Evolutionary conservation across 2,329 filamentous ascomycete species (phyloP).

Genomic region (Anthostomella pinea): DNA sequence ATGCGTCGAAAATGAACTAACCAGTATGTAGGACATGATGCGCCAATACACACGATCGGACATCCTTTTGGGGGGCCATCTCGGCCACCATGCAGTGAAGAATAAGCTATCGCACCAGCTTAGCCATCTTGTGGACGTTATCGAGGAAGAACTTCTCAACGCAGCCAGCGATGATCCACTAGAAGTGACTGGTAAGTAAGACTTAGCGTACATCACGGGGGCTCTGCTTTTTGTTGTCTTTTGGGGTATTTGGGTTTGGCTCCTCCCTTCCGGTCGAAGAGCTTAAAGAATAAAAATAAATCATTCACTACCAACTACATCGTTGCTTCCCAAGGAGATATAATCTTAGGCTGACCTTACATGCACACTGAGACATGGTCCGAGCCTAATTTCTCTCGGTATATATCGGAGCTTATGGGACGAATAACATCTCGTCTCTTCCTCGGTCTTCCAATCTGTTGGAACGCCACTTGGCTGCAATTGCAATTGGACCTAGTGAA

Average conservation of each 20-base stretch:
- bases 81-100: conserved; percentile 6
- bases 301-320: too few relatives aligned
- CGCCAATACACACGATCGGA: conserved; percentile 1
- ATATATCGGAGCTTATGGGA: conserved; percentile 3
- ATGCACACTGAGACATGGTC: conserved; percentile 1
- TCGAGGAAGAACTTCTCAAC: conserved; percentile 4
- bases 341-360: not conserved
- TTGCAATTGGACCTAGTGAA: conserved; percentile 1
- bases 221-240: too few relatives aligned
- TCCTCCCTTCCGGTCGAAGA: too few relatives aligned
- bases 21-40: conserved; percentile 3
- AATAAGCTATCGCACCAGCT: conserved; percentile 2
- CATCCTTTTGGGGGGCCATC: conserved; percentile 1
- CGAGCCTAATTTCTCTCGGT: conserved; percentile 5
- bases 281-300: too few relatives aligned
- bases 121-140: conserved; percentile 1
- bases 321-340: too few relatives aligned
- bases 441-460: conserved; percentile 1
- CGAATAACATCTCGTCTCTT: conserved; percentile 3
- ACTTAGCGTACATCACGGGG: too few relatives aligned
- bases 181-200: conserved; percentile 5
- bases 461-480: conserved; percentile 2
- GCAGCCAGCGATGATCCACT: conserved; percentile 5
- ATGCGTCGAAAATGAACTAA: not conserved
- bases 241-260: too few relatives aligned